Evolutionary conservation across 805 yeast species (phyloP).

Genomic region (Saturnispora silvae): DNA sequence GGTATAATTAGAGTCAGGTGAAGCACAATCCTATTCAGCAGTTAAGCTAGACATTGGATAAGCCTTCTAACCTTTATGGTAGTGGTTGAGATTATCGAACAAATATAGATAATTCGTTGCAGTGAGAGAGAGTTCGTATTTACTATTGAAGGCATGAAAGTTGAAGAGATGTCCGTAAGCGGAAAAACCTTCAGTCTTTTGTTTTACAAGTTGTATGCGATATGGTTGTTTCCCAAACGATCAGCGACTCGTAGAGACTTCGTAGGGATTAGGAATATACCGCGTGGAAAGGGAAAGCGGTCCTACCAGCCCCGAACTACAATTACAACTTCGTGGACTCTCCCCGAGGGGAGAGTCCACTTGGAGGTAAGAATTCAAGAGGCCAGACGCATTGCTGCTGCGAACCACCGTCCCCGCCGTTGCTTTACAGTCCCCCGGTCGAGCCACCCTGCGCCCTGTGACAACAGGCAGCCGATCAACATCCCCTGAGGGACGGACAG

Average conservation of each 20-base stretch:
- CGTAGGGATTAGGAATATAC: constrained; percentile 99
- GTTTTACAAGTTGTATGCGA: constrained; percentile 87
- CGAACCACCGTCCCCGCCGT: constrained; percentile 23
- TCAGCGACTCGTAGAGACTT: constrained; percentile 74
- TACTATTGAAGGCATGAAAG: too few species aligned
- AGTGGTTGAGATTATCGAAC: too few species aligned
- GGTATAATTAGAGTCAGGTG: too few species aligned
- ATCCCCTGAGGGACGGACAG: constrained; percentile 22
- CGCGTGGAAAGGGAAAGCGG: constrained; percentile 46
- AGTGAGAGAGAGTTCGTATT: too few species aligned
- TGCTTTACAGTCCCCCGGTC: constrained; percentile 91
- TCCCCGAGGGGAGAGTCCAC: neutral
- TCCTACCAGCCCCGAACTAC: constrained; percentile 55
- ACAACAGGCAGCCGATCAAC: constrained; percentile 33
- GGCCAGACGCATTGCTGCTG: constrained; percentile 7
- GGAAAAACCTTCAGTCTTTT: too few species aligned
- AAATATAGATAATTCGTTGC: too few species aligned
- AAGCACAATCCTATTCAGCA: too few species aligned
- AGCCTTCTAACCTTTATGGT: too few species aligned
- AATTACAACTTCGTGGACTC: constrained; percentile 21
- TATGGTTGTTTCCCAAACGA: constrained; percentile 99
- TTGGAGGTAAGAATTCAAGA: constrained; percentile 14
- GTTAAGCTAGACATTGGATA: too few species aligned
- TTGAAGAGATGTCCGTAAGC: too few species aligned
- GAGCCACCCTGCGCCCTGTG: constrained; percentile 87